Evolutionary conservation across 139 green algal genomes (phyloP).

Genomic region (Marvania coccoides): DNA sequence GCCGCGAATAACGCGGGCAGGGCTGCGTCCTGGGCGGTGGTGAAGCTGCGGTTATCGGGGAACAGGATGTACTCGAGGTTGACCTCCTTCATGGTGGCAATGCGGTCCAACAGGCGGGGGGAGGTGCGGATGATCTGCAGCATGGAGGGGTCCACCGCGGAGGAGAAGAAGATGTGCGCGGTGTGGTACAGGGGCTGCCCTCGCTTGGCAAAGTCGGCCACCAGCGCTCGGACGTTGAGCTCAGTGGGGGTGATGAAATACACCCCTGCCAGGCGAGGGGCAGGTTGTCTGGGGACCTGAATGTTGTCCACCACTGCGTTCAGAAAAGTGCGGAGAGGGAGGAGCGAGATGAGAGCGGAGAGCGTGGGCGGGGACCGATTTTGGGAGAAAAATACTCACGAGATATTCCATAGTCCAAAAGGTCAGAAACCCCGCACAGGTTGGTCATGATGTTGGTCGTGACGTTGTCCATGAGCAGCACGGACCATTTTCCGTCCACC

Average conservation of each 20-base stretch:
- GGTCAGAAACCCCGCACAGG: slow-evolving; percentile 49
- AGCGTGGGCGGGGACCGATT: not conserved
- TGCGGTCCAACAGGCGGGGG: slow-evolving; percentile 17
- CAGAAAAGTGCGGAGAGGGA: slow-evolving; percentile 21
- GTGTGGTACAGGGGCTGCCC: slow-evolving; percentile 45
- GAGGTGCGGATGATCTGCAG: slow-evolving; percentile 49
- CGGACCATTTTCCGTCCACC: slow-evolving; percentile 57
- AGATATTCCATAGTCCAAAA: slow-evolving; percentile 55
- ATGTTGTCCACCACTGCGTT: slow-evolving; percentile 78
- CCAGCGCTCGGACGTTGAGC: slow-evolving; percentile 36
- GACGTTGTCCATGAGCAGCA: slow-evolving; percentile 71
- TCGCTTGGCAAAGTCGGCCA: slow-evolving; percentile 47
- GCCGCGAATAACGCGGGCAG: slow-evolving; percentile 45
- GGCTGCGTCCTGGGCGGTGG: slow-evolving; percentile 63
- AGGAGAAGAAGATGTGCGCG: slow-evolving; percentile 90
- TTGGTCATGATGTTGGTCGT: slow-evolving; percentile 63
- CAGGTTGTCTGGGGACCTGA: slow-evolving; percentile 54
- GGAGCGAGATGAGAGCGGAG: not conserved
- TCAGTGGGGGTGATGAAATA: slow-evolving; percentile 83
- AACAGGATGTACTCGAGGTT: slow-evolving; percentile 76
- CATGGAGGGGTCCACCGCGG: slow-evolving; percentile 18
- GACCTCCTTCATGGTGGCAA: slow-evolving; percentile 72
- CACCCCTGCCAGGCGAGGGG: slow-evolving; percentile 54
- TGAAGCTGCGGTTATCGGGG: slow-evolving; percentile 72
- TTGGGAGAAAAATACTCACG: slow-evolving; percentile 10